These are phyloP conservation scores for Cryomyces minteri DNA, from an alignment of 495 filamentous ascomycete species.

Conservation along the genomic window DNA sequence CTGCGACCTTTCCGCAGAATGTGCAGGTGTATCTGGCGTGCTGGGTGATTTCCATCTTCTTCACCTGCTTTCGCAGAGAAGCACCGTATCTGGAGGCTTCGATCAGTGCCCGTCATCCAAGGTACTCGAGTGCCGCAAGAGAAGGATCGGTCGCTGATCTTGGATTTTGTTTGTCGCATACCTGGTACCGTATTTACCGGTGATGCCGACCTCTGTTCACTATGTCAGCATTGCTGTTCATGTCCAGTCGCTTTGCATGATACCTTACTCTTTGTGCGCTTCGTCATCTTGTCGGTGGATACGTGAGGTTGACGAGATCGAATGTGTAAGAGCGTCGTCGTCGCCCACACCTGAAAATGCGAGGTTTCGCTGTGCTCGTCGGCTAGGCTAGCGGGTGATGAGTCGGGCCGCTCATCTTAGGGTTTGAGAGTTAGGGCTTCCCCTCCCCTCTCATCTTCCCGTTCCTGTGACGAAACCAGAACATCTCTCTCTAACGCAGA, in stretches of 20 bases:
- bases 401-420: too few relatives aligned
- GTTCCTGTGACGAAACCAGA: conserved; percentile 1
- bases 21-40: conserved; percentile 88
- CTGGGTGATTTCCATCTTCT: conserved; percentile 99
- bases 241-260: conserved; percentile 1
- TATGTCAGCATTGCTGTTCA: conserved; percentile 14
- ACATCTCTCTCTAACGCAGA: too few relatives aligned
- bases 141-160: too few relatives aligned
- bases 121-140: too few relatives aligned
- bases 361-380: background rate
- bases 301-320: conserved; percentile 3
- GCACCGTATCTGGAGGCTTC: conserved; percentile 68
- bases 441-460: conserved; percentile 5
- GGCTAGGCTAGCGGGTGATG: background rate
- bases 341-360: background rate
- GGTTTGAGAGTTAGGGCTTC: too few relatives aligned
- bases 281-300: conserved; percentile 59
- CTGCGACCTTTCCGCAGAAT: conserved; percentile 90
- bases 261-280: conserved; percentile 72
- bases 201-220: conserved; percentile 60
- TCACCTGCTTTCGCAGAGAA: conserved; percentile 98
- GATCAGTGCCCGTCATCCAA: background rate
- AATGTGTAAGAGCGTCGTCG: background rate
- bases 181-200: conserved; percentile 37
- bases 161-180: conserved; percentile 2